Evolutionary conservation across 1,284 basidiomycete species (phyloP), one percentile per base, ranked within the genome.

Genomic region (Cryptococcus sp.): DNA sequence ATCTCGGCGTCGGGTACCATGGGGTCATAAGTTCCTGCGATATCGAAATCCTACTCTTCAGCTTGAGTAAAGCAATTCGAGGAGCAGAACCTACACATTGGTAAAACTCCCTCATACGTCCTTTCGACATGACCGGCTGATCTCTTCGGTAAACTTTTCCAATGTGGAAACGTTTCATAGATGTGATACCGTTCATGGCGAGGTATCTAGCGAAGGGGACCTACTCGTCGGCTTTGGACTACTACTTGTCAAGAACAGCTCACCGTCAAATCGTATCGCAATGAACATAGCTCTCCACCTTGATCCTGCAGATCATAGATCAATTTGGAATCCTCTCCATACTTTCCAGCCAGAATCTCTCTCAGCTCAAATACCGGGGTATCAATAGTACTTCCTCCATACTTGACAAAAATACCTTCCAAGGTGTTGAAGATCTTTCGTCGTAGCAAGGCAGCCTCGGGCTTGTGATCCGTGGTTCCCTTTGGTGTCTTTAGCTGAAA

Each of bases 261-360:
- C 55, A 80, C 93, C 21, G 94, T 98, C 66, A 98, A 85, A 72
- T 99, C 94, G 70, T 98, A 99, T 52, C 94, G 81, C 61, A 99
- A 77, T 19, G 89, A 89, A 59, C 97, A 87, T 64, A 98, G 83
- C 75, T 99, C 96, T 22, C 96, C 94, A n/a, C 94, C 96, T 74
- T 98, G 96, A 75, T 98, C 96, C 79, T 87, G 85, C 49, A 99
- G 81, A 76, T 98, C 94, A 74, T 97, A 98, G 64, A 98, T 98
- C 65, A 98, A 85, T 76, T 99, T 98, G 45, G 86, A 84, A 74
- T 98, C 94, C 76, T 98, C 96, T 52, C 91, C 92, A 64, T 97
- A 97, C 77, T 98, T 98, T 59, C 91, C 94, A 0, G 90, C 83
- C 44, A 98, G 79, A 57, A 98, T 86, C 69, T 98, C 94, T 73